A percentile compares a stretch with the other conserved stretches of the same genome.
These are phyloP conservation scores for Allium cepa DNA, from an alignment of 106 monocot species.

Conservation along the genomic window DNA sequence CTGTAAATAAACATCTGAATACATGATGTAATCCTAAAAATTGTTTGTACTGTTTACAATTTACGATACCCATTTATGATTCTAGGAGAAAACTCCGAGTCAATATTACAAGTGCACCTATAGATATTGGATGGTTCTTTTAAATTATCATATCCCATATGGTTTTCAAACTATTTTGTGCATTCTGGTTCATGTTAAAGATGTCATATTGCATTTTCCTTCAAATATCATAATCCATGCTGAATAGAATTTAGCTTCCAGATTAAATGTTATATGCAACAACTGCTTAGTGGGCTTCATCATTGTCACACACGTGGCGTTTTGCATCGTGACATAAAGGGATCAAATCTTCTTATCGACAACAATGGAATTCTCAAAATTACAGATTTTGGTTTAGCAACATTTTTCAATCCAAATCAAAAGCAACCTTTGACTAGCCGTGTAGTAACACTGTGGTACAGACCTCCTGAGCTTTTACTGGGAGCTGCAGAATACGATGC, in stretches of 20 bases:
- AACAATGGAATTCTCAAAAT: slow-evolving; percentile 1
- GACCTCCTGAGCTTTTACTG: slow-evolving; percentile 3
- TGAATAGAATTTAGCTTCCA: background rate
- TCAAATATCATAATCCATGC: too few relatives aligned
- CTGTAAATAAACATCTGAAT: too few relatives aligned
- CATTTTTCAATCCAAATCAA: background rate
- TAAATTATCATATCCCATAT: too few relatives aligned
- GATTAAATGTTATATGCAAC: slow-evolving; percentile 16
- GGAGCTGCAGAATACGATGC: background rate
- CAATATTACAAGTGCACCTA: too few relatives aligned
- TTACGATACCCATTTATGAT: too few relatives aligned
- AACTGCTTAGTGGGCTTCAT: slow-evolving; percentile 14
- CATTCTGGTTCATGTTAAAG: too few relatives aligned
- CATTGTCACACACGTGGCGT: slow-evolving; percentile 9
- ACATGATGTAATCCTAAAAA: too few relatives aligned
- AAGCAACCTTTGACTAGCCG: slow-evolving; percentile 6
- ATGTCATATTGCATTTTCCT: too few relatives aligned
- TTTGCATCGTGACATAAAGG: slow-evolving; percentile 12
- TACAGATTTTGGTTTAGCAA: background rate
- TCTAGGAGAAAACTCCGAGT: too few relatives aligned
- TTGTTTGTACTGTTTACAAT: too few relatives aligned
- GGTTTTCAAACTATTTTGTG: too few relatives aligned
- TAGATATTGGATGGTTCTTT: too few relatives aligned
- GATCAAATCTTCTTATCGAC: slow-evolving; percentile 13
- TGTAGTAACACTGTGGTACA: slow-evolving; percentile 3